These are phyloP conservation scores for Camelina laxa DNA, from an alignment of 345 rosid genomes.

Conservation along the genomic window DNA sequence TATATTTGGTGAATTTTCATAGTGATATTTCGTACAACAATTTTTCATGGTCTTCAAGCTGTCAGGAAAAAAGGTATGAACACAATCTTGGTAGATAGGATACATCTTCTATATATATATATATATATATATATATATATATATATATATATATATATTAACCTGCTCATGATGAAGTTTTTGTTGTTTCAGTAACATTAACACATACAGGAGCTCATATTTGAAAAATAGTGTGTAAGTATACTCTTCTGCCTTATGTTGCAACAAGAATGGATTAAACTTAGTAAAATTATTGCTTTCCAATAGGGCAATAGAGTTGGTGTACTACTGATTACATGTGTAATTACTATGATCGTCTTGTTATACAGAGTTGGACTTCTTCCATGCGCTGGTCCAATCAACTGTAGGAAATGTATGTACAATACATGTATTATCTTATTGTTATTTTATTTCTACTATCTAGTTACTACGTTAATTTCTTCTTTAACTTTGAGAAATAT, in stretches of 20 bases:
- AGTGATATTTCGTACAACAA: conserved; percentile 43
- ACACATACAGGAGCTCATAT: conserved; percentile 38
- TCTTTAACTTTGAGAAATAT: neutral
- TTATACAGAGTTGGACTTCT: conserved; percentile 25
- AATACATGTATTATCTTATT: neutral
- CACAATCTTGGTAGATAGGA: neutral
- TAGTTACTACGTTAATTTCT: neutral
- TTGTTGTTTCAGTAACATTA: conserved; percentile 37
- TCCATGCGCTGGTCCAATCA: conserved; percentile 19
- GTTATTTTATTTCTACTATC: neutral
- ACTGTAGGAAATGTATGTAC: neutral
- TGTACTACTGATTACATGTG: neutral
- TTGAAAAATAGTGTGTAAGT: conserved; percentile 30
- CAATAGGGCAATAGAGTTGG: neutral
- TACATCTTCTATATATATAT: neutral
- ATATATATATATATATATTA: neutral
- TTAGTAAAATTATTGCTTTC: neutral
- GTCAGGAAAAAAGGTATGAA: conserved; percentile 22
- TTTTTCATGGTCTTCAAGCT: conserved; percentile 27
- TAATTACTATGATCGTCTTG: conserved; percentile 9
- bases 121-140: neutral
- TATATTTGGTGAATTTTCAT: neutral
- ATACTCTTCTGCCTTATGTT: neutral
- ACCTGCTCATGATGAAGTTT: neutral
- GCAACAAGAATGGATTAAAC: neutral